Conservation (phyloP, 2,329 filamentous ascomycete species). For the Thermochaetoides dissita region DNA sequence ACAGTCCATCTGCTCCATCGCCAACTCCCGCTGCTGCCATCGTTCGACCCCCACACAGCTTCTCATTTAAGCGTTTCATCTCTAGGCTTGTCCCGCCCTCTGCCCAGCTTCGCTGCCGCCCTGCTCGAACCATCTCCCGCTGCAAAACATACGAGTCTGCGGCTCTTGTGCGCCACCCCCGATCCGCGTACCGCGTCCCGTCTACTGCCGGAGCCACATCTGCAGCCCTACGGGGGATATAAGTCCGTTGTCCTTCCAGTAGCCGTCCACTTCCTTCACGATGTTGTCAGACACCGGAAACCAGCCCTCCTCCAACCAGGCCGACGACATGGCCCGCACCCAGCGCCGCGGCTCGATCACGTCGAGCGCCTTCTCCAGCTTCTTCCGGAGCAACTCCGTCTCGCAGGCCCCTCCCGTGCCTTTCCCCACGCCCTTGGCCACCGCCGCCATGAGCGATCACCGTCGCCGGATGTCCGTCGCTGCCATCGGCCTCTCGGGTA, state of each 20-base stretch:
- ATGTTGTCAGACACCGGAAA: conserved; percentile 21
- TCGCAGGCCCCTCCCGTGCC: conserved; percentile 27
- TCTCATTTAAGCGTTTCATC: conserved; percentile 14
- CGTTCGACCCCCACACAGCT: conserved; percentile 12
- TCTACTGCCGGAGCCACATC: conserved; percentile 5
- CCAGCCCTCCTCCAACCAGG: conserved; percentile 17
- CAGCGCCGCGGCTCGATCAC: conserved; percentile 37
- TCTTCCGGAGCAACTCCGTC: conserved; percentile 45
- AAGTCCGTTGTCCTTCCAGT: background rate
- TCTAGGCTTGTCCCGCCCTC: conserved; percentile 4
- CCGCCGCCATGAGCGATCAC: conserved; percentile 37
- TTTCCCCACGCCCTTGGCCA: conserved; percentile 30
- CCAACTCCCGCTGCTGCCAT: conserved; percentile 1
- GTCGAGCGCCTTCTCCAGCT: conserved; percentile 40
- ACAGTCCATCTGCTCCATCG: too few relatives aligned
- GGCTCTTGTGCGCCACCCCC: background rate
- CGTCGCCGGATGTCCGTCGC: conserved; percentile 59
- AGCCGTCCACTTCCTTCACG: conserved; percentile 5
- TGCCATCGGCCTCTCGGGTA: conserved; percentile 59
- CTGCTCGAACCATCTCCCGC: conserved; percentile 13
- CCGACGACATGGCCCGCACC: conserved; percentile 13
- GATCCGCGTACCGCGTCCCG: background rate
- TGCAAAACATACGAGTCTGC: conserved; percentile 13
- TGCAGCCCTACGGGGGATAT: conserved; percentile 4
- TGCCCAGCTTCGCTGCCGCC: background rate